Conservation (phyloP, 805 yeast genomes). For the Myxozyma geophila region DNA sequence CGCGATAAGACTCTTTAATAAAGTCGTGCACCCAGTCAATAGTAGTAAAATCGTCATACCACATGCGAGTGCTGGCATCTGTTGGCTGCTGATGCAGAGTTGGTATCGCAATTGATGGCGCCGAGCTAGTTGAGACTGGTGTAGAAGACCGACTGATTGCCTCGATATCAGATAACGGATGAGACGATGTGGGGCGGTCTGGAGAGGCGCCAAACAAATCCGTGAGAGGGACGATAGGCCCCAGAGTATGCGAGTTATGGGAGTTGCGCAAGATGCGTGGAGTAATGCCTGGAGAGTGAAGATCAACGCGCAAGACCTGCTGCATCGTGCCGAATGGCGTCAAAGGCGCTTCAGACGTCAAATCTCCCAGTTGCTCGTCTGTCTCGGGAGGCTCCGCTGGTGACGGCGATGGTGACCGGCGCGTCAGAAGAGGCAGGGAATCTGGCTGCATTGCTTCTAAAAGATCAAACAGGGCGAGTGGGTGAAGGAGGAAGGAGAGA, state of each 20-base stretch:
- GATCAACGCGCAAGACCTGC: slow-evolving; percentile 33
- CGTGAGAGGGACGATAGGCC: slow-evolving; percentile 7
- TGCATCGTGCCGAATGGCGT: not conserved
- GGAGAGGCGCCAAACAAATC: slow-evolving; percentile 2
- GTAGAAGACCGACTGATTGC: not conserved
- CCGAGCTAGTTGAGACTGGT: not conserved
- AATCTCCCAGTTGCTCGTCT: not conserved
- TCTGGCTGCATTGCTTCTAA: not conserved
- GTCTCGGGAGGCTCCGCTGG: not conserved
- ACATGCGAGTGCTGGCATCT: slow-evolving; percentile 18
- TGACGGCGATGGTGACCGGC: slow-evolving; percentile 6
- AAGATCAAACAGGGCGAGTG: not conserved
- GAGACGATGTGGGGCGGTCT: slow-evolving; percentile 4
- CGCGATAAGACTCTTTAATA: slow-evolving; percentile 51
- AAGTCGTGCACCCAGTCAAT: slow-evolving; percentile 63
- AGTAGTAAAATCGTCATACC: slow-evolving; percentile 64
- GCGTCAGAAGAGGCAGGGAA: slow-evolving; percentile 10
- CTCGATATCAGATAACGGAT: not conserved
- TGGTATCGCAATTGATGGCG: slow-evolving; percentile 3
- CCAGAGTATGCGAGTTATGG: not conserved
- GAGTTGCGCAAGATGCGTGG: slow-evolving; percentile 22
- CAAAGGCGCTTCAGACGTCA: slow-evolving; percentile 1
- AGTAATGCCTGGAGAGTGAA: slow-evolving; percentile 36
- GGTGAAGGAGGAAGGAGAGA: not conserved
- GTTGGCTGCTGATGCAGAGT: slow-evolving; percentile 4